Base-by-base conservation (phyloP, 139 green algal genomes). In the Chlorella sp. region DNA sequence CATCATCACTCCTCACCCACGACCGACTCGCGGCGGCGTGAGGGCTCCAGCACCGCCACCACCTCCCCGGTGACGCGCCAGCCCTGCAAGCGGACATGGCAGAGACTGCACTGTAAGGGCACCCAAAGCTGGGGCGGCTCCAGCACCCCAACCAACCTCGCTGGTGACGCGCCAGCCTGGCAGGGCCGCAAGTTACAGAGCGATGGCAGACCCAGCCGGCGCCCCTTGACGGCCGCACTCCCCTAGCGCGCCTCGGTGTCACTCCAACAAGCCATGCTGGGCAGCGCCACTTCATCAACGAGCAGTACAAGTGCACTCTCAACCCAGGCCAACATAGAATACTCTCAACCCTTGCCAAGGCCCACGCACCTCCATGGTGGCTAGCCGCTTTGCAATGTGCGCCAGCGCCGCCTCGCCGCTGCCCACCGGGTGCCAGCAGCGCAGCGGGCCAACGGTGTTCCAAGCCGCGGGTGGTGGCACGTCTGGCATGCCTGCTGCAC, bases 1-100 rank as follows among this genome's bases (percentile, higher is more conserved):
- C n/a, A n/a, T n/a, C n/a, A n/a, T n/a, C n/a, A n/a, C n/a, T n/a
- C n/a, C 32, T 82, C 88, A 81, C 96, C 96, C 8, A 98, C 93
- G 1, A 98, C 43, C 3, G 85, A 80, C 58, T 95, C 87, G 0
- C 95, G 88, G 40, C 88, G 84, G 30, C 81, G 73, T 1, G 91
- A 94, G 0, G 85, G 88, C 81, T 92, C 72, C 48, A 94, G 65
- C 3, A 98, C 91, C 8, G 85, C 91, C 41, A 97, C 95, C 32
- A 98, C 94, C 67, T 92, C 87, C 40, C 83, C 96, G 60, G 91
- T 91, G 0, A 89, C 86, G 6, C 91, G 88, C 87, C 84, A 85
- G 20, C 40, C 73, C n/a, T 51, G 51, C 54, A 65, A 28, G 32
- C 51, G n/a, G n/a, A n/a, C n/a, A n/a, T n/a, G n/a, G n/a, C n/a